Evolutionary conservation across 306 rosid species (phyloP), one percentile per base, ranked within the genome.

Genomic region (Citrullus mucosospermus): DNA sequence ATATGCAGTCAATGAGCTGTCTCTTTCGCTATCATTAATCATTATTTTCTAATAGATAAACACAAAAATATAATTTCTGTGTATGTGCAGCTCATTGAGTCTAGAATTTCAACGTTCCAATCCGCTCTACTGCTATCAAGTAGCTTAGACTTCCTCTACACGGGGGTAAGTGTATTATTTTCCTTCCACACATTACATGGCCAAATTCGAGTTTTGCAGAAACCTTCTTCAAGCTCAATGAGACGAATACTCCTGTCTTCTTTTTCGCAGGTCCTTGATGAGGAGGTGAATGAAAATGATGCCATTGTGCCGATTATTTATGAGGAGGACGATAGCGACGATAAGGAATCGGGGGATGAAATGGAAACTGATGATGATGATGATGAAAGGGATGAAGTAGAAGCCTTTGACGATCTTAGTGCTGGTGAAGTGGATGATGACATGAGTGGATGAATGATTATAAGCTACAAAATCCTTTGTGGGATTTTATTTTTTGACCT

Each of bases 81-180:
- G 57, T 17, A 28, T 71, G 55, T 86, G 85, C 92, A 93, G 93
- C 86, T 93, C 60, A 86, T 91, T 25, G 97, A 90, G 63, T 85
- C 96, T 14, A 90, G 98, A 87, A 87, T 90, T 73, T 93, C 93
- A 48, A 90, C 92, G 50, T 87, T 90, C 71, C 82, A 88, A 30
- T 82, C 91, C 3, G 89, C 93, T 77, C 30, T 90, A 56, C 88
- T 89, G 83, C 88, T 93, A n/a, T 91, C 91, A 55, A 88, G 93
- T 81, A 80, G 84, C 79, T 72, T 91, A 65, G 96, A 90, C 86
- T 66, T 88, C 80, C 85, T 86, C 43, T 93, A 77, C 84, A 6
- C 91, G 0, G 88, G 87, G 84, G 93, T 91, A 85, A 85, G 88
- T 48, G 17, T 63, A 58, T 63, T 74, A 59, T 18, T 70, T 55